These are phyloP conservation scores for Vigna unguiculata DNA, from an alignment of 306 rosid species.

Conservation along the genomic window DNA sequence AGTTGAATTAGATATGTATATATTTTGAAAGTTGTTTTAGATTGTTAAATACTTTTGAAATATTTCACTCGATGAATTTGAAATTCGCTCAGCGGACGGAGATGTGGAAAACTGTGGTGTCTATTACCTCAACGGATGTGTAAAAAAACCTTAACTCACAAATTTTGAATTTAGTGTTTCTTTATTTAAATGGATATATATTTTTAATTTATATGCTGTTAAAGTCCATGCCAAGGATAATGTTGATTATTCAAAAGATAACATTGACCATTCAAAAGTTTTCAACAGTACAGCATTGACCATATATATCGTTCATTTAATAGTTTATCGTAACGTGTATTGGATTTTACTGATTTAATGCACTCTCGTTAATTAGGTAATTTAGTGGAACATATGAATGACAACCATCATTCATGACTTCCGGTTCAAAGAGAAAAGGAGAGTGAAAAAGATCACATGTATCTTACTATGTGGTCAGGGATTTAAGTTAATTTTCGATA, in stretches of 20 bases:
- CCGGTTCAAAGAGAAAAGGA: neutral
- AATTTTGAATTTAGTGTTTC: too few relatives aligned
- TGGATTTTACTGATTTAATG: neutral
- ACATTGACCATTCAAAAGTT: neutral
- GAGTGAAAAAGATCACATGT: neutral
- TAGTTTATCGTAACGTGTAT: neutral
- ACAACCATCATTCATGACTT: neutral
- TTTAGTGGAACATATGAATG: neutral
- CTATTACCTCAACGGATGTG: too few relatives aligned
- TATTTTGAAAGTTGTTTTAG: too few relatives aligned
- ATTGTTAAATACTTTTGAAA: too few relatives aligned
- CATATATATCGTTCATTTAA: neutral
- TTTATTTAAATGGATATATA: too few relatives aligned
- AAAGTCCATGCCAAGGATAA: neutral
- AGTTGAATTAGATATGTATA: too few relatives aligned
- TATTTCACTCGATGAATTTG: too few relatives aligned
- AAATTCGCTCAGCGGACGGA: too few relatives aligned
- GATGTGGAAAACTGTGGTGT: too few relatives aligned
- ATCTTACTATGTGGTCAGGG: neutral
- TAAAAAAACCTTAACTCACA: too few relatives aligned
- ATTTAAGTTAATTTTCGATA: neutral
- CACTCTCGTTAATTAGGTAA: neutral
- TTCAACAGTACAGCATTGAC: conserved; percentile 24
- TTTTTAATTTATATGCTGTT: too few relatives aligned
- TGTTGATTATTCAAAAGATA: neutral